Evolutionary conservation across 371 early-diverging fungal species (phyloP).

Genomic region (Apophysomyces sp.): DNA sequence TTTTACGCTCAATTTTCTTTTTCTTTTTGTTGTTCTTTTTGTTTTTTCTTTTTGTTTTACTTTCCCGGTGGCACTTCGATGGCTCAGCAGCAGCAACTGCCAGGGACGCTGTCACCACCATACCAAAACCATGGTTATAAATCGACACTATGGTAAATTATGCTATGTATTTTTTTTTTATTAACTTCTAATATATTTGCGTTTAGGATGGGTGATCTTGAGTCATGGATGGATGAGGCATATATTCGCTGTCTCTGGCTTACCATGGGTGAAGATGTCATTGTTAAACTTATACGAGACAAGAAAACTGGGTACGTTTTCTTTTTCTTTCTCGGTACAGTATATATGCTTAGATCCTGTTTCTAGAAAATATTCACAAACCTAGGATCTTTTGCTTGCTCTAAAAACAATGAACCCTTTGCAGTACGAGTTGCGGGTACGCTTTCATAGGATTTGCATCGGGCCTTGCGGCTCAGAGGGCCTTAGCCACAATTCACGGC

Average conservation of each 20-base stretch:
- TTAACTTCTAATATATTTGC: not conserved
- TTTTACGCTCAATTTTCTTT: not conserved
- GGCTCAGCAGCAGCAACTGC: not conserved
- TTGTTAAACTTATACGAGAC: not conserved
- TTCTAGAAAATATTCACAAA: not conserved
- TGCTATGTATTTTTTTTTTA: not conserved
- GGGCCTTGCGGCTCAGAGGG: constrained; percentile 61
- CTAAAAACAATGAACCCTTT: constrained; percentile 1
- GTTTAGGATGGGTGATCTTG: constrained; percentile 74
- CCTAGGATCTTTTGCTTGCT: not conserved
- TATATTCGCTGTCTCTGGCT: constrained; percentile 68
- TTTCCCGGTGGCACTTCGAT: not conserved
- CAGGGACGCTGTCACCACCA: not conserved
- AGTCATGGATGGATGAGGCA: constrained; percentile 81
- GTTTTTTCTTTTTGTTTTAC: not conserved
- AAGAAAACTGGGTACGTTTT: constrained; percentile 3
- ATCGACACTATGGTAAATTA: not conserved
- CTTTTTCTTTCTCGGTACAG: not conserved
- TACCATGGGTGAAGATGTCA: constrained; percentile 60
- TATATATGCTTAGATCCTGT: not conserved
- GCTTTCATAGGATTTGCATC: constrained; percentile 75
- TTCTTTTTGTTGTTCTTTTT: not conserved
- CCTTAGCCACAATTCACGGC: constrained; percentile 74
- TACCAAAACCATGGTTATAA: not conserved
- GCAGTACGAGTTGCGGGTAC: constrained; percentile 65